Conservation (phyloP, 352 stramenopile species). For the Phytophthora macrochlamydospora region DNA sequence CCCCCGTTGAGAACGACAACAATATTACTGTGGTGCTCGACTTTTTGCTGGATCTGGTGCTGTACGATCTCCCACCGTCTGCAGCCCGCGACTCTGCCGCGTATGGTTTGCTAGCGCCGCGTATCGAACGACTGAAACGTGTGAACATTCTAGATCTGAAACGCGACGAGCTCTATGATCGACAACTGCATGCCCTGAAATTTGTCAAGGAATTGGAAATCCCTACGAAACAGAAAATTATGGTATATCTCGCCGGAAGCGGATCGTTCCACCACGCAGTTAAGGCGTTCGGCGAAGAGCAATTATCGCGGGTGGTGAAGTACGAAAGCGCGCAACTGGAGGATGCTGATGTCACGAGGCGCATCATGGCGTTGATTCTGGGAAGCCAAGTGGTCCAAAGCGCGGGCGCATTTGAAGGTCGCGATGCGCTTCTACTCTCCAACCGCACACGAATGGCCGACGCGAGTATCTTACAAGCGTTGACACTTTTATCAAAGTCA, state of each 20-base stretch:
- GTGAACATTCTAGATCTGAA: slow-evolving; percentile 46
- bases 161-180: slow-evolving; percentile 60
- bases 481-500: slow-evolving; percentile 52
- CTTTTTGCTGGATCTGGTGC: slow-evolving; percentile 73
- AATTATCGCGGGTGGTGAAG: slow-evolving; percentile 63
- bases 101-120: slow-evolving; percentile 52
- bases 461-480: slow-evolving; percentile 58
- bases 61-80: slow-evolving; percentile 46
- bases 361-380: slow-evolving; percentile 61
- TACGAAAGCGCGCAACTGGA: slow-evolving; percentile 61
- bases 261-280: slow-evolving; percentile 71
- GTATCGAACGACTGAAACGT: slow-evolving; percentile 58
- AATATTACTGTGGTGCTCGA: slow-evolving; percentile 64
- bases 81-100: slow-evolving; percentile 7
- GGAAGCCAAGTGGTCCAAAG: slow-evolving; percentile 62
- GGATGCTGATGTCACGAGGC: slow-evolving; percentile 35
- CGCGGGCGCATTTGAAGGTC: slow-evolving; percentile 37
- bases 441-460: slow-evolving; percentile 64
- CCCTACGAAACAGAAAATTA: slow-evolving; percentile 40
- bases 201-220: slow-evolving; percentile 65
- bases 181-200: slow-evolving; percentile 60
- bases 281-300: slow-evolving; percentile 73
- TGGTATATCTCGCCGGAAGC: slow-evolving; percentile 60
- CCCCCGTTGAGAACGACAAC: slow-evolving; percentile 5
- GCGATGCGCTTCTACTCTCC: slow-evolving; percentile 43